phyloP scores from a whole-genome alignment of 2,329 filamentous ascomycete species.

The Neocucurbitaria cava region DNA sequence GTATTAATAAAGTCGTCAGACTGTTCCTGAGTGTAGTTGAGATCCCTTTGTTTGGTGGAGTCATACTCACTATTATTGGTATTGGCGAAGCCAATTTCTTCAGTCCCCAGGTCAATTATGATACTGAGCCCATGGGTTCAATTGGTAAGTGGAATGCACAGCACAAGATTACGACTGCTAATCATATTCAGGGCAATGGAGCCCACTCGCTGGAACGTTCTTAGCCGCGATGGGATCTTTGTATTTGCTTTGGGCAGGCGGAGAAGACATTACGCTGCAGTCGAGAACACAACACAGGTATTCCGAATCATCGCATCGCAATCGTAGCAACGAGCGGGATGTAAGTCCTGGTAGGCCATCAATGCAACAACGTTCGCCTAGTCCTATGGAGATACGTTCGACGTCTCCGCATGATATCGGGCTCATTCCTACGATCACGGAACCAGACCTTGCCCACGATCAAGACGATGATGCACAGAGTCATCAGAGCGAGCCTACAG shows the following conservation, averaged over 20 bases:
- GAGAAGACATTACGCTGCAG: constrained; percentile 27
- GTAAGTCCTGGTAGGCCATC: constrained; percentile 6
- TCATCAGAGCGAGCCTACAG: constrained; percentile 14
- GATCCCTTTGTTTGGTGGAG: constrained; percentile 65
- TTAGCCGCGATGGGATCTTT: constrained; percentile 66
- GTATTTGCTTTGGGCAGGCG: constrained; percentile 58
- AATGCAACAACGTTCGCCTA: constrained; percentile 1
- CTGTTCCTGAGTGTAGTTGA: constrained; percentile 56
- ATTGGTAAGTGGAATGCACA: constrained; percentile 51
- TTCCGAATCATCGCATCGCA: constrained; percentile 16
- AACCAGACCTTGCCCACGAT: constrained; percentile 8
- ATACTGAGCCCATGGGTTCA: constrained; percentile 68
- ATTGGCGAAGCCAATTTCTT: constrained; percentile 71
- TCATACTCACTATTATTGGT: constrained; percentile 65
- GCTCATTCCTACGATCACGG: constrained; percentile 22
- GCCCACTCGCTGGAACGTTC: constrained; percentile 64
- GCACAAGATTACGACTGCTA: background rate
- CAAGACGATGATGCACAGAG: constrained; percentile 4
- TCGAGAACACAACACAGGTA: constrained; percentile 1
- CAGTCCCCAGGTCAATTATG: constrained; percentile 61
- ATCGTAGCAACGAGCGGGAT: constrained; percentile 27
- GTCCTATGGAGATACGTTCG: constrained; percentile 20
- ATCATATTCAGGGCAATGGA: constrained; percentile 60
- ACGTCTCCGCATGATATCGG: constrained; percentile 19
- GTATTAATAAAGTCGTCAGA: constrained; percentile 47